Conservation (phyloP, 1,284 basidiomycete species). For the Pseudomicrostroma phylloplanum region DNA sequence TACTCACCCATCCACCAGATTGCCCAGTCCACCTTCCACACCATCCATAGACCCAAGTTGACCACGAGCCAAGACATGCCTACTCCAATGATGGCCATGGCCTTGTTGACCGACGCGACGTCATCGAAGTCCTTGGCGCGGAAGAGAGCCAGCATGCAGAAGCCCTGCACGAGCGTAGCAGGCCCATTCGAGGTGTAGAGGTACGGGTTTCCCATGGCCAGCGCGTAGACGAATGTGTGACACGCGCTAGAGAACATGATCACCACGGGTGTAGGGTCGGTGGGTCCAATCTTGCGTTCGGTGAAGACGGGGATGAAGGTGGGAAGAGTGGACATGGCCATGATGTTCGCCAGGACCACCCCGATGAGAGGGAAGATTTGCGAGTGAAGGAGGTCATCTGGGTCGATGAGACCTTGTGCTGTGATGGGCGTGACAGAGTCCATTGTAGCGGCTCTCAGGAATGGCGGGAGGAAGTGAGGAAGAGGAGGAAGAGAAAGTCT, state of each 20-base stretch:
- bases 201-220: slow-evolving; percentile 1
- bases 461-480: too few species aligned
- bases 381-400: too few species aligned
- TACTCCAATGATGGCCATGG: background rate
- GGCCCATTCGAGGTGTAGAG: background rate
- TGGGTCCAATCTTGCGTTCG: background rate
- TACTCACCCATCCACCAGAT: slow-evolving; percentile 1
- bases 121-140: background rate
- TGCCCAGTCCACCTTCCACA: background rate
- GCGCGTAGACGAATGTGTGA: background rate
- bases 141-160: slow-evolving; percentile 1
- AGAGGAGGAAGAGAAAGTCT: too few species aligned
- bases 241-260: background rate
- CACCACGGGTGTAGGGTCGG: background rate
- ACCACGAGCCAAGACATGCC: background rate
- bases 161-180: background rate
- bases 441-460: too few species aligned
- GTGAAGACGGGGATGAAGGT: background rate
- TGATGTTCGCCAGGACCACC: background rate
- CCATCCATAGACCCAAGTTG: background rate
- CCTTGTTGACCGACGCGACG: background rate
- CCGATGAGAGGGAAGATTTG: background rate
- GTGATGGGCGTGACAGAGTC: too few species aligned
- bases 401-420: too few species aligned
- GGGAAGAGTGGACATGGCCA: background rate